A percentile compares a stretch with the other conserved stretches of the same genome.
These are phyloP conservation scores for Candida alai DNA, from an alignment of 805 yeast species.

Conservation along the genomic window DNA sequence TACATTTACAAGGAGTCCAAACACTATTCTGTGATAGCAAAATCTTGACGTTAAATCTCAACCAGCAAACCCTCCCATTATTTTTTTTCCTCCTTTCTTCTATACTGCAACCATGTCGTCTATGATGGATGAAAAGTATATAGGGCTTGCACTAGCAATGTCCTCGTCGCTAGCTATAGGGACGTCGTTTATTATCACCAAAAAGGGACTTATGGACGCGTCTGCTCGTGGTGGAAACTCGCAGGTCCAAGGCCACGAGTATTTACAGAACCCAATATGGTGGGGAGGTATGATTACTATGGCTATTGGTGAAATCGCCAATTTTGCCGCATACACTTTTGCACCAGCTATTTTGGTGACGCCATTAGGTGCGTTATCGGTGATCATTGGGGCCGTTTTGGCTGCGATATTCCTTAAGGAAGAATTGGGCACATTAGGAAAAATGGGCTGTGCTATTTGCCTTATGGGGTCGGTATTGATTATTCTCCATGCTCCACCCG, in stretches of 20 bases:
- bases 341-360: conserved; percentile 93
- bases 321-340: conserved; percentile 91
- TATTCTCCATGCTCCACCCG: conserved; percentile 92
- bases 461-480: conserved; percentile 83
- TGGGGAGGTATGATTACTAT: conserved; percentile 88
- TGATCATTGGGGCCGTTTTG: conserved; percentile 85
- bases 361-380: conserved; percentile 87
- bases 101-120: too few relatives aligned
- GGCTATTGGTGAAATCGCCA: conserved; percentile 91
- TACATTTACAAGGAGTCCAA: too few relatives aligned
- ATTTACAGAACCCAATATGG: conserved; percentile 84
- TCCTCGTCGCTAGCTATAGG: conserved; percentile 88
- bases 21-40: too few relatives aligned
- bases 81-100: too few relatives aligned
- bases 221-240: conserved; percentile 53
- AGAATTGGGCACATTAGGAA: conserved; percentile 82
- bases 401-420: conserved; percentile 84
- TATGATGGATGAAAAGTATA: conserved; percentile 75
- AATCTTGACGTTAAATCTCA: too few relatives aligned
- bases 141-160: conserved; percentile 85
- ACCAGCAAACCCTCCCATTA: too few relatives aligned
- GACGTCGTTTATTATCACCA: conserved; percentile 83
- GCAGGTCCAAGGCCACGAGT: conserved; percentile 70
- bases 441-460: conserved; percentile 91
- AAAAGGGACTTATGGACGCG: conserved; percentile 76